Conservation (phyloP, 2,329 filamentous ascomycete species). For the Hypoxylon sp. region DNA sequence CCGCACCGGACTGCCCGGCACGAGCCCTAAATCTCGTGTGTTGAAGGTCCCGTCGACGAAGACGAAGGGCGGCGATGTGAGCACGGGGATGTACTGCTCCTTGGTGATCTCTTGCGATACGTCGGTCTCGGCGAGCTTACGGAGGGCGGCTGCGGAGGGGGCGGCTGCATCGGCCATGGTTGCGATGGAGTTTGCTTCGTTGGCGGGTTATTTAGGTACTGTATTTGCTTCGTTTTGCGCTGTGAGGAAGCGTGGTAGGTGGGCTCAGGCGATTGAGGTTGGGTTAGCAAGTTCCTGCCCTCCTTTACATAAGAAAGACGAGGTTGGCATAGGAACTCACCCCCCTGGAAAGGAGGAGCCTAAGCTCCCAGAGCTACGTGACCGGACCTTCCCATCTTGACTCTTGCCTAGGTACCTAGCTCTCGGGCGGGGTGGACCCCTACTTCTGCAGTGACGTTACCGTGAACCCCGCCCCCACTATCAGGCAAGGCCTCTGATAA, state of each 20-base stretch:
- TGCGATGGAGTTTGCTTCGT: constrained; percentile 14
- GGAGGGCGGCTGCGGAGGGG: constrained; percentile 51
- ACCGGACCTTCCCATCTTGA: constrained; percentile 19
- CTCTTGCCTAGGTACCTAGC: background rate
- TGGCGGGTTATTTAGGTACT: background rate
- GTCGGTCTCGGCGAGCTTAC: constrained; percentile 60
- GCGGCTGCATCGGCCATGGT: constrained; percentile 50
- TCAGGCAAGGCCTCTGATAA: background rate
- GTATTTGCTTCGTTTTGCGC: background rate
- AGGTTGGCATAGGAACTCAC: background rate
- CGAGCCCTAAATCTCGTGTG: constrained; percentile 65
- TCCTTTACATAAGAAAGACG: background rate
- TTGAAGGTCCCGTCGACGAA: constrained; percentile 65
- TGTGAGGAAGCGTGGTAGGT: background rate
- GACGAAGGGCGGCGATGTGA: constrained; percentile 64
- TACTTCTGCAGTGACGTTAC: constrained; percentile 30
- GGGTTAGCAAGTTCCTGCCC: background rate
- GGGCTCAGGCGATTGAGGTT: background rate
- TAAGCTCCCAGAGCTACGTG: constrained; percentile 1
- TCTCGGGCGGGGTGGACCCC: constrained; percentile 11
- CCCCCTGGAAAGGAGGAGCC: constrained; percentile 7
- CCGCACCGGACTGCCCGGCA: constrained; percentile 60
- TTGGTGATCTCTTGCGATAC: constrained; percentile 58
- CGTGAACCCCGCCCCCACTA: constrained; percentile 28
- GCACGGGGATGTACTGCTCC: constrained; percentile 55